phyloP scores from a whole-genome alignment of 345 rosid genomes.

The Odontarrhena argentea region DNA sequence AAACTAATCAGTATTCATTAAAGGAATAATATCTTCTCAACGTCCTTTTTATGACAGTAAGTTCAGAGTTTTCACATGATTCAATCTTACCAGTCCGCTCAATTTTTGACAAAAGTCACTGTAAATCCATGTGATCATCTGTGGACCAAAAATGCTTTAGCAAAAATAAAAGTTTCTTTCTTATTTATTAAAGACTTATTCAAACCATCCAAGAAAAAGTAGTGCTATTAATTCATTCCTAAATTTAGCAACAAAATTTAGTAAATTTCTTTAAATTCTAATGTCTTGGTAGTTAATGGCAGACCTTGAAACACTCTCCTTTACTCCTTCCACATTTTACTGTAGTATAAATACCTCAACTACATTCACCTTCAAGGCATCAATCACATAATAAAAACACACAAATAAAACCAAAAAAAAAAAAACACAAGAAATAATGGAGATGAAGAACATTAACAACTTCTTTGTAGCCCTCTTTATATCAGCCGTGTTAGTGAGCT shows the following conservation, averaged over 20 bases:
- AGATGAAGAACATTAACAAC: constrained; percentile 59
- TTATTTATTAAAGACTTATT: constrained; percentile 20
- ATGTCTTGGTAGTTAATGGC: constrained; percentile 21
- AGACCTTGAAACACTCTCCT: constrained; percentile 30
- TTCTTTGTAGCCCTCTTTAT: constrained; percentile 44
- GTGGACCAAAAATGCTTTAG: constrained; percentile 13
- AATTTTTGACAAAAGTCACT: constrained; percentile 1
- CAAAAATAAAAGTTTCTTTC: neutral
- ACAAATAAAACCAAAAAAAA: neutral
- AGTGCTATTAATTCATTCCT: neutral
- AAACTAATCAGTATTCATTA: constrained; percentile 30
- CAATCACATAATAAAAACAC: constrained; percentile 18
- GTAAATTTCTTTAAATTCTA: constrained; percentile 1
- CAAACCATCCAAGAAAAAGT: constrained; percentile 8
- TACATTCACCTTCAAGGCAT: constrained; percentile 25
- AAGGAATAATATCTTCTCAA: constrained; percentile 24
- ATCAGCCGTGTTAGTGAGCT: constrained; percentile 54
- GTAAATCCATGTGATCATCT: constrained; percentile 5
- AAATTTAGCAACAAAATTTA: constrained; percentile 28
- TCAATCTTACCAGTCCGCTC: neutral
- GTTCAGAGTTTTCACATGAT: neutral
- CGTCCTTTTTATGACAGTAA: neutral
- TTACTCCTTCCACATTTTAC: constrained; percentile 8
- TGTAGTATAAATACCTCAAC: constrained; percentile 28
- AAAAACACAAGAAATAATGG: constrained; percentile 42